A percentile compares a stretch with the other conserved stretches of the same genome.
Evolutionary conservation across 164 flowering plant species (phyloP).

Genomic region (Santalum album): DNA sequence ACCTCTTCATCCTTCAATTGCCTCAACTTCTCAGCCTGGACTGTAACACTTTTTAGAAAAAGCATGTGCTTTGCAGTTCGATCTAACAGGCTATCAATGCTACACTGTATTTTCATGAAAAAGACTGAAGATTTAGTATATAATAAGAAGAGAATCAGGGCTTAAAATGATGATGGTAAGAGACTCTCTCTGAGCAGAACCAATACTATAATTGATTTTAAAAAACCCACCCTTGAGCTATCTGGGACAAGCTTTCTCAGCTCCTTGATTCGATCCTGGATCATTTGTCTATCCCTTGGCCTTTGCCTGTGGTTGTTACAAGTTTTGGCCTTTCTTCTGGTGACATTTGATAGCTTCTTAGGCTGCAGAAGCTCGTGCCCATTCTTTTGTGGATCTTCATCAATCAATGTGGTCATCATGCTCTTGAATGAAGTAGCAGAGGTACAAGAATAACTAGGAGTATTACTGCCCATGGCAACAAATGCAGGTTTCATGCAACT

Average conservation of each 20-base stretch:
- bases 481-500: slow-evolving; percentile 15
- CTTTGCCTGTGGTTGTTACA: slow-evolving; percentile 46
- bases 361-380: slow-evolving; percentile 10
- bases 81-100: slow-evolving; percentile 85
- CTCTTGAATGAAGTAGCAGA: slow-evolving; percentile 29
- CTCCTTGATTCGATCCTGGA: slow-evolving; percentile 84
- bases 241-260: slow-evolving; percentile 77
- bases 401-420: slow-evolving; percentile 20
- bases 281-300: slow-evolving; percentile 90
- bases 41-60: slow-evolving; percentile 47
- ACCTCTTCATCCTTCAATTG: slow-evolving; percentile 35
- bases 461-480: slow-evolving; percentile 8
- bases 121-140: neutral
- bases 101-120: slow-evolving; percentile 47
- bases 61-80: slow-evolving; percentile 76
- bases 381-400: slow-evolving; percentile 25
- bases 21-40: slow-evolving; percentile 60
- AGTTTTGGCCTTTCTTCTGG: slow-evolving; percentile 31
- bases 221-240: slow-evolving; percentile 49
- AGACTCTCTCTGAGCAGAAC: no score
- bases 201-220: neutral
- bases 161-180: no score
- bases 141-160: no score
- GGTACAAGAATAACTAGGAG: slow-evolving; percentile 14
- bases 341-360: slow-evolving; percentile 21